Conservation (phyloP, 2,329 filamentous ascomycete species). For the Phialophora chinensis region DNA sequence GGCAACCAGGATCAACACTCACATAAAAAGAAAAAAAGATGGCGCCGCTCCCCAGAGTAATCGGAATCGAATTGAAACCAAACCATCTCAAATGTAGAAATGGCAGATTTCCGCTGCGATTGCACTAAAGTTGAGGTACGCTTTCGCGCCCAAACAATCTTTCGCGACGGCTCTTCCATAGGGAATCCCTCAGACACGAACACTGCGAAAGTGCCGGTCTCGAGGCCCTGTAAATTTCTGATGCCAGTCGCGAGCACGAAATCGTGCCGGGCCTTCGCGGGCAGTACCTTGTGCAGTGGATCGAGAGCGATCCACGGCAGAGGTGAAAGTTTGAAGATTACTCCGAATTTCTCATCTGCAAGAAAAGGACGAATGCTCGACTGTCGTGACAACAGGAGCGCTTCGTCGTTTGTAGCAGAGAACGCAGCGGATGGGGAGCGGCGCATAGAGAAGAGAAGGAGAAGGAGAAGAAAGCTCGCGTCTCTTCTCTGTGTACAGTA, state of each 20-base stretch:
- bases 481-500: background rate
- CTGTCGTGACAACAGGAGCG: slow-evolving; percentile 28
- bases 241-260: slow-evolving; percentile 82
- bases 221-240: slow-evolving; percentile 80
- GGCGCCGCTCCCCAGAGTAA: slow-evolving; percentile 83
- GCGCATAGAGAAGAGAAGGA: slow-evolving; percentile 63
- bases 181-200: slow-evolving; percentile 52
- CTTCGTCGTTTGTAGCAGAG: slow-evolving; percentile 79
- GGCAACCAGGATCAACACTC: slow-evolving; percentile 8
- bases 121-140: slow-evolving; percentile 84
- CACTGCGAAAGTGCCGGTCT: slow-evolving; percentile 40
- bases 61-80: slow-evolving; percentile 86
- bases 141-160: slow-evolving; percentile 71
- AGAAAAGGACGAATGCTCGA: slow-evolving; percentile 35
- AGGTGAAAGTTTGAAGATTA: slow-evolving; percentile 73
- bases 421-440: slow-evolving; percentile 92
- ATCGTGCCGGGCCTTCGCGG: slow-evolving; percentile 82
- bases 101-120: slow-evolving; percentile 76
- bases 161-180: slow-evolving; percentile 94
- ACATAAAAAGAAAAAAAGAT: slow-evolving; percentile 55
- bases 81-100: slow-evolving; percentile 41
- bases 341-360: slow-evolving; percentile 99
- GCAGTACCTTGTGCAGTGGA: slow-evolving; percentile 58
- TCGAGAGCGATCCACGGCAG: slow-evolving; percentile 37
- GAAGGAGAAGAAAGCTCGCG: background rate